Evolutionary conservation across 768 basidiomycete species (phyloP).

Genomic region (Phanerochaete carnosa): DNA sequence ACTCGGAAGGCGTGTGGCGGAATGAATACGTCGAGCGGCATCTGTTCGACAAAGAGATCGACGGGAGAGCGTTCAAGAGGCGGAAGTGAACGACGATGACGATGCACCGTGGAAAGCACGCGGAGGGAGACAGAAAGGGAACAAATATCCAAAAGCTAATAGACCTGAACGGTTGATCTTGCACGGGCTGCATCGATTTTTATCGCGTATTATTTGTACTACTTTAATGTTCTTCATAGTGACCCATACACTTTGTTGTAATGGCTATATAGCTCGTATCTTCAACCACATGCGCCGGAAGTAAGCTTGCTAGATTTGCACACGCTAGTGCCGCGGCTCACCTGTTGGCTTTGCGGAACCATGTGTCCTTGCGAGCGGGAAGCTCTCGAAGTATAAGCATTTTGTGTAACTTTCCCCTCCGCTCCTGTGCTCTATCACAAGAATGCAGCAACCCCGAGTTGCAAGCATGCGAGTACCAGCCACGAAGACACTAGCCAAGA

Average conservation of each 20-base stretch:
- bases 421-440: too few species aligned
- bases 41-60: constrained; percentile 60
- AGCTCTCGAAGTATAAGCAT: too few species aligned
- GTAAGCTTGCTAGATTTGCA: too few species aligned
- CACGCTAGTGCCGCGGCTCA: too few species aligned
- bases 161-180: background rate
- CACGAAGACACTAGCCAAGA: too few species aligned
- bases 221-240: background rate
- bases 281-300: too few species aligned
- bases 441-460: too few species aligned
- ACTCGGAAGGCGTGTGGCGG: constrained; percentile 74
- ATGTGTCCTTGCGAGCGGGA: too few species aligned
- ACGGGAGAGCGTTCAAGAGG: constrained; percentile 45
- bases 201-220: background rate
- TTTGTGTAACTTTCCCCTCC: too few species aligned
- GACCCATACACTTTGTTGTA: background rate
- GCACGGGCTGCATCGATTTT: background rate
- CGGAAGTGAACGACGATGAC: background rate
- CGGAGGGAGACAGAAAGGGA: too few species aligned
- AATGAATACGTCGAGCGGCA: constrained; percentile 91
- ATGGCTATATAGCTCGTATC: background rate
- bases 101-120: background rate
- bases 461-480: too few species aligned
- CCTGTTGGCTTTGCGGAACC: too few species aligned
- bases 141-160: background rate